A percentile compares a stretch with the other conserved stretches of the same genome.
Evolutionary conservation across 2,329 filamentous ascomycete genomes (phyloP).

Genomic region (Berkeleyomyces rouxiae): DNA sequence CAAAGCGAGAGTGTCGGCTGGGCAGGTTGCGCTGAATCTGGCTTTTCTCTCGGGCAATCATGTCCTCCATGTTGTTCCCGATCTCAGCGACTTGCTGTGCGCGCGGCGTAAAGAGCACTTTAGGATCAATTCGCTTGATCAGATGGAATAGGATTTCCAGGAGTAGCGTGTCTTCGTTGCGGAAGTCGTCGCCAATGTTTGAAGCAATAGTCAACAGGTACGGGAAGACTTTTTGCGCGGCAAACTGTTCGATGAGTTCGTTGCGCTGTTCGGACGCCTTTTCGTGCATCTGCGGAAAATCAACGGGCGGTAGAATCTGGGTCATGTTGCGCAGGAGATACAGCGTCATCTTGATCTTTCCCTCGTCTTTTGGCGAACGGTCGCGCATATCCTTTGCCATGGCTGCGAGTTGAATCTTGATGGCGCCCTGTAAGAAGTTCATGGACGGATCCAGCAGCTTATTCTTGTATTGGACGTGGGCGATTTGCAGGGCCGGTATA

Average conservation of each 20-base stretch:
- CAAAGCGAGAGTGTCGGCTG: constrained; percentile 82
- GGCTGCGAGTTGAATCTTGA: constrained; percentile 67
- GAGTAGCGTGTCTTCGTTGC: constrained; percentile 70
- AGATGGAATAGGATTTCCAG: constrained; percentile 88
- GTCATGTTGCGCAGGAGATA: constrained; percentile 82
- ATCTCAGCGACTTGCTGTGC: constrained; percentile 51
- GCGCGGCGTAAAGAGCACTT: constrained; percentile 73
- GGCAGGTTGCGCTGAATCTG: constrained; percentile 65
- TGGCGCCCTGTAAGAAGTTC: constrained; percentile 61
- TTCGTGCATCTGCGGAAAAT: constrained; percentile 73
- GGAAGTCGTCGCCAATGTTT: constrained; percentile 87
- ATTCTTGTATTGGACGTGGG: constrained; percentile 79
- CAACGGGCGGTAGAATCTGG: constrained; percentile 60
- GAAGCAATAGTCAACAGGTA: constrained; percentile 75
- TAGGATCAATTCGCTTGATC: constrained; percentile 72
- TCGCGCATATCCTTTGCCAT: constrained; percentile 68
- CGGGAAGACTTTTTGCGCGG: constrained; percentile 78
- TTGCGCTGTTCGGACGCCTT: constrained; percentile 51
- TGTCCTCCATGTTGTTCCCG: constrained; percentile 52
- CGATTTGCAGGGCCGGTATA: constrained; percentile 72
- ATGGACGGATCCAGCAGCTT: constrained; percentile 70
- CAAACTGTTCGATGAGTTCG: constrained; percentile 73
- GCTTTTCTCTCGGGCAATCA: constrained; percentile 71
- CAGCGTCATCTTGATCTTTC: constrained; percentile 77
- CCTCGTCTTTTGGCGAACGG: constrained; percentile 64